These are phyloP conservation scores for Chalciporus chontae DNA, from an alignment of 768 basidiomycete species.

Conservation along the genomic window DNA sequence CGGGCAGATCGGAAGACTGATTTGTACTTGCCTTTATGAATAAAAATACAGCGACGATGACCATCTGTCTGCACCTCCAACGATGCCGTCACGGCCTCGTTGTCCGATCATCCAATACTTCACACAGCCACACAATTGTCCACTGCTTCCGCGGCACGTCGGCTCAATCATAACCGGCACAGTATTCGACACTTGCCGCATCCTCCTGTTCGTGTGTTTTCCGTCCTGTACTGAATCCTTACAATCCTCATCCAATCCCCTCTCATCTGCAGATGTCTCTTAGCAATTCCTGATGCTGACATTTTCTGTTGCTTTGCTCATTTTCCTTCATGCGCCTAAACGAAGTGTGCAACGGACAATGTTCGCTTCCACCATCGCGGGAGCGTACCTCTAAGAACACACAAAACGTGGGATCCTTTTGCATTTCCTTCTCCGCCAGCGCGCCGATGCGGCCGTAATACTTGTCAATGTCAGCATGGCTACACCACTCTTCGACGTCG, in stretches of 20 bases:
- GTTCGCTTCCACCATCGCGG: not conserved
- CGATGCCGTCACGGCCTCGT: not conserved
- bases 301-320: not conserved
- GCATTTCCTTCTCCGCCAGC: not conserved
- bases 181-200: not conserved
- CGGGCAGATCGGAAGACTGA: not conserved
- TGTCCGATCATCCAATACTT: not conserved
- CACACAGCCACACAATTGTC: conserved; percentile 1
- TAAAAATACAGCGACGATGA: not conserved
- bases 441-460: not conserved
- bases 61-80: not conserved
- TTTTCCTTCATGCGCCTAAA: not conserved
- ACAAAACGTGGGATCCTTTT: not conserved
- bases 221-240: not conserved
- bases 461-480: not conserved
- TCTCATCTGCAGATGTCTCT: not conserved
- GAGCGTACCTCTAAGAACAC: not conserved
- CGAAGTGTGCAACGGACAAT: not conserved
- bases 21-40: not conserved
- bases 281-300: not conserved
- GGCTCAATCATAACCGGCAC: not conserved
- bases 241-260: no score
- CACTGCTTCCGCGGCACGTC: conserved; percentile 5
- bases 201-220: not conserved
- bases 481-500: not conserved